Conservation (phyloP, 2,329 filamentous ascomycete genomes). For the Cladosporium sp. region DNA sequence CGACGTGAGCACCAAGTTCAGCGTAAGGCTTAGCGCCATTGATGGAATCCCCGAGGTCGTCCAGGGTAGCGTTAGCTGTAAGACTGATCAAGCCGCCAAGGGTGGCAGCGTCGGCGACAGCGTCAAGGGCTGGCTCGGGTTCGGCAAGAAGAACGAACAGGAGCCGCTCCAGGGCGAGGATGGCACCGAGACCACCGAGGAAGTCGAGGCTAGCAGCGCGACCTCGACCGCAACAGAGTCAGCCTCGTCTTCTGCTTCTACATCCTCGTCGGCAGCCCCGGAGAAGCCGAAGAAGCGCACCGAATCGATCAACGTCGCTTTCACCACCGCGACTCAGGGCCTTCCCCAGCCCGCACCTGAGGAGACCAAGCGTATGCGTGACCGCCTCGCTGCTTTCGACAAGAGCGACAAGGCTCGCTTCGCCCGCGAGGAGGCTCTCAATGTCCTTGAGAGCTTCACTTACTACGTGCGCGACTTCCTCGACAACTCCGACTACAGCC, state of each 20-base stretch:
- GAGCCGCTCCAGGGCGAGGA: conserved; percentile 54
- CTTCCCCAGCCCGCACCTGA: conserved; percentile 55
- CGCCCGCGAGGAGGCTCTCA: conserved; percentile 77
- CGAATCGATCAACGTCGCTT: conserved; percentile 47
- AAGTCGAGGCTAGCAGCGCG: conserved; percentile 31
- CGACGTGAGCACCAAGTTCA: conserved; percentile 75
- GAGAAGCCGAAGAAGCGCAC: conserved; percentile 45
- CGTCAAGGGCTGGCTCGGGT: conserved; percentile 92
- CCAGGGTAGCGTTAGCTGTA: conserved; percentile 75
- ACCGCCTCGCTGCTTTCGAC: conserved; percentile 73
- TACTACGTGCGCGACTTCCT: conserved; percentile 82
- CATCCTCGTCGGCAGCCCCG: conserved; percentile 36
- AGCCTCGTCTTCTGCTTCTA: conserved; percentile 39
- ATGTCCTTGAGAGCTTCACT: conserved; percentile 87
- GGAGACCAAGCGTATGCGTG: conserved; percentile 54
- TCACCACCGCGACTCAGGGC: conserved; percentile 40
- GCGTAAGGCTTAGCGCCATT: conserved; percentile 62
- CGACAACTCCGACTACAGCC: conserved; percentile 67
- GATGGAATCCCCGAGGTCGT: conserved; percentile 75
- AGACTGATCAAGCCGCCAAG: conserved; percentile 63
- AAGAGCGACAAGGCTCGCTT: conserved; percentile 72
- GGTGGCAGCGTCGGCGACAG: conserved; percentile 84
- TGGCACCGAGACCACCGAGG: conserved; percentile 46
- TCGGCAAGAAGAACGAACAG: conserved; percentile 87
- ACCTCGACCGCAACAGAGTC: conserved; percentile 26